Conservation (phyloP, 768 basidiomycete species). For the Boletus fagicola region DNA sequence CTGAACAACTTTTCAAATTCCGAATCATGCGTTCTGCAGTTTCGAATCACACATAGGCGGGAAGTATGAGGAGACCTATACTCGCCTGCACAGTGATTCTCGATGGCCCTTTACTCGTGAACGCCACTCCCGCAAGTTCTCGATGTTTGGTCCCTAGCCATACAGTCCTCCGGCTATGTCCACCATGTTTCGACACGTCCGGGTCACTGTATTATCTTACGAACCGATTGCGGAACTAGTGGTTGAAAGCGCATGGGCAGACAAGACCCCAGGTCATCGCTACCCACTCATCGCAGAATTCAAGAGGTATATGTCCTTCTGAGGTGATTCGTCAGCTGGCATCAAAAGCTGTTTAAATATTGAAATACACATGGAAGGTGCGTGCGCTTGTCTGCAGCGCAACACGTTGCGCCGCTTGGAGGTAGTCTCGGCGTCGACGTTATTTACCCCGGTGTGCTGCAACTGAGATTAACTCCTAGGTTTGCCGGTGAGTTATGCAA, state of each 20-base stretch:
- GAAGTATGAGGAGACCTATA: not conserved
- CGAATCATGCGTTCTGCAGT: not conserved
- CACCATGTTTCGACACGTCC: not conserved
- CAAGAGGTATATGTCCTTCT: not conserved
- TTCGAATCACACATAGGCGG: not conserved
- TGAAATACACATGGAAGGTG: not conserved
- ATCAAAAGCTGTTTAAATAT: not conserved
- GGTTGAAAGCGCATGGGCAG: not conserved
- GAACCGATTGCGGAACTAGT: not conserved
- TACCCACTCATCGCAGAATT: no score
- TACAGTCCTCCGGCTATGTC: not conserved
- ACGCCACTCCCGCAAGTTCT: conserved; percentile 6
- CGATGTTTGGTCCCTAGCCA: not conserved
- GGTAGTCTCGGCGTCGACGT: not conserved
- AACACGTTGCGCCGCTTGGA: not conserved
- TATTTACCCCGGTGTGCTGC: not conserved
- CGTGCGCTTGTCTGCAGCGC: not conserved
- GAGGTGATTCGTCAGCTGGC: not conserved
- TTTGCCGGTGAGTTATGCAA: not conserved
- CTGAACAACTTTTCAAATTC: not conserved
- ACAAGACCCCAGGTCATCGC: not conserved
- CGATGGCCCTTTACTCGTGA: not conserved
- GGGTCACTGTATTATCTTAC: not conserved
- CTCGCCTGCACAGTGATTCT: conserved; percentile 9
- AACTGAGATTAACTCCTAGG: not conserved